phyloP scores from a whole-genome alignment of 2,329 filamentous ascomycete species.

The Diaporthe ampelina region DNA sequence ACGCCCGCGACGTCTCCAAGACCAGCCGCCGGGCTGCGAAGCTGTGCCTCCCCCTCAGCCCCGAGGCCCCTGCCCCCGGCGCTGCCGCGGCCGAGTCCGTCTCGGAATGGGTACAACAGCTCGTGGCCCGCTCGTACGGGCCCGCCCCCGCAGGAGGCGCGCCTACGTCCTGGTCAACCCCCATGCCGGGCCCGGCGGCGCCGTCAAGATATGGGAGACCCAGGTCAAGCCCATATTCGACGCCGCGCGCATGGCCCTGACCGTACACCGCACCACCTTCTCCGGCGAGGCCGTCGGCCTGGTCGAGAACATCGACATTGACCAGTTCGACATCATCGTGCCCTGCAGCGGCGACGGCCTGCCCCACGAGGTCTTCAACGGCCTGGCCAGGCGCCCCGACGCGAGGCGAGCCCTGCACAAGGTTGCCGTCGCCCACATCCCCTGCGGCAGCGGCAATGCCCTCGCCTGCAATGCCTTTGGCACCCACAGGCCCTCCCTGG shows the following conservation, averaged over 20 bases:
- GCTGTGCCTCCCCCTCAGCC: slow-evolving; percentile 65
- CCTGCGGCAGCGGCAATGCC: slow-evolving; percentile 94
- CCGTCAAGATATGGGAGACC: slow-evolving; percentile 78
- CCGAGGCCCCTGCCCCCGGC: not conserved
- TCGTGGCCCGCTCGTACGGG: slow-evolving; percentile 81
- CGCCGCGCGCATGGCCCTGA: slow-evolving; percentile 82
- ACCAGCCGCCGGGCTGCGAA: slow-evolving; percentile 71
- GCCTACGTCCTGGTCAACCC: slow-evolving; percentile 94
- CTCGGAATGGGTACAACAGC: slow-evolving; percentile 71
- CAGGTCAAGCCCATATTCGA: slow-evolving; percentile 86
- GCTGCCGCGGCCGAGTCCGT: slow-evolving; percentile 56
- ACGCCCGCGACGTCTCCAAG: slow-evolving; percentile 73
- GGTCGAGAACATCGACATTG: slow-evolving; percentile 80
- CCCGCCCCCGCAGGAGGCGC: slow-evolving; percentile 75
- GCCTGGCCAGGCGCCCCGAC: slow-evolving; percentile 82
- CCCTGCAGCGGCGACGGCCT: slow-evolving; percentile 94
- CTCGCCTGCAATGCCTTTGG: slow-evolving; percentile 93
- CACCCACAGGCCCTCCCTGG: slow-evolving; percentile 79
- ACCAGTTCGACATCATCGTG: slow-evolving; percentile 86
- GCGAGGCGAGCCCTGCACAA: slow-evolving; percentile 80
- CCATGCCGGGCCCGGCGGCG: slow-evolving; percentile 85
- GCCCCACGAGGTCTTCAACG: slow-evolving; percentile 95
- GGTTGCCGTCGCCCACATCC: slow-evolving; percentile 87
- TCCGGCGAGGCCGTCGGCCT: slow-evolving; percentile 85
- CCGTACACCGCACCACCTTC: slow-evolving; percentile 79